These are phyloP conservation scores for Alliaria petiolata DNA, from an alignment of 345 rosid species.

Conservation along the genomic window DNA sequence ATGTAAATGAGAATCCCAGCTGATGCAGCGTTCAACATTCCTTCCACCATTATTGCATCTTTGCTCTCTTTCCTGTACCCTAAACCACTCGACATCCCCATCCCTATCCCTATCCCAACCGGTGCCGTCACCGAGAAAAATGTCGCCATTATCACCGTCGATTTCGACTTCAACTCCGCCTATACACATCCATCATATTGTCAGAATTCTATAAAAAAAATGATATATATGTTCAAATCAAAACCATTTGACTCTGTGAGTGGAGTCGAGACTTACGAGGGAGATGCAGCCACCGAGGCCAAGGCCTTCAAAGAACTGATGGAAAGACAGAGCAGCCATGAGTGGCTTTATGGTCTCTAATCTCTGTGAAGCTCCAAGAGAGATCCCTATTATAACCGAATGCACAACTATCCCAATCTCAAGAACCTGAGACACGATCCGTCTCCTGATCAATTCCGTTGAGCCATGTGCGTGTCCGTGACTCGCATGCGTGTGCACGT, in stretches of 20 bases:
- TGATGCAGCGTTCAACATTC: constrained; percentile 56
- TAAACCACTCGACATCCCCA: constrained; percentile 41
- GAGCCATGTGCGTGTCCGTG: constrained; percentile 65
- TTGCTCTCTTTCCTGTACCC: constrained; percentile 44
- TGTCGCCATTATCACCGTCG: constrained; percentile 53
- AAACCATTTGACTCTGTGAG: background rate
- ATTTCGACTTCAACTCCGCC: constrained; percentile 51
- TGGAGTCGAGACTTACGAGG: constrained; percentile 30
- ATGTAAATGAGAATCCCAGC: constrained; percentile 72
- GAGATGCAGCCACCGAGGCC: constrained; percentile 83
- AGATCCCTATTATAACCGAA: constrained; percentile 64
- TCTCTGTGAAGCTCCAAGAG: constrained; percentile 57
- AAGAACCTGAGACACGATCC: constrained; percentile 56
- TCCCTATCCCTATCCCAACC: constrained; percentile 60
- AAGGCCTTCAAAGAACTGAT: constrained; percentile 79
- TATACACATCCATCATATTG: background rate
- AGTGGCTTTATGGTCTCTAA: constrained; percentile 57
- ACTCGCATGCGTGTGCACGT: constrained; percentile 61
- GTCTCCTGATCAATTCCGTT: constrained; percentile 43
- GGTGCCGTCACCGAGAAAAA: constrained; percentile 74
- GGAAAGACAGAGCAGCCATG: constrained; percentile 62
- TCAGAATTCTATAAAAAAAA: background rate
- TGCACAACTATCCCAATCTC: constrained; percentile 75
- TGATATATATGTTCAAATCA: too few relatives aligned
- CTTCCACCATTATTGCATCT: constrained; percentile 51